Conservation (phyloP, 2,329 filamentous ascomycete genomes). For the Eutypa lata region DNA sequence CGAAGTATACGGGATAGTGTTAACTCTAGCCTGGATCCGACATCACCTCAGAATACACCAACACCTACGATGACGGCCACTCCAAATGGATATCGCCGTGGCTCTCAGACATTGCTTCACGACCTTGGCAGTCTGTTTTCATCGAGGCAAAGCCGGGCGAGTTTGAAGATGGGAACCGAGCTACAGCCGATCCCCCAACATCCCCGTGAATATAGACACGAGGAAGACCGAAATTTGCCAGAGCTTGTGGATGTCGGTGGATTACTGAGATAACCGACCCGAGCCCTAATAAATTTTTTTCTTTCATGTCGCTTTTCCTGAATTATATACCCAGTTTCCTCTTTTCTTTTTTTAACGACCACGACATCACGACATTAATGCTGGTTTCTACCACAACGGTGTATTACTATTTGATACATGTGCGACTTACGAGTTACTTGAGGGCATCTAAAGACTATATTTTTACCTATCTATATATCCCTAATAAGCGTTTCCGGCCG, state of each 20-base stretch:
- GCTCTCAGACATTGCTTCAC: constrained; percentile 56
- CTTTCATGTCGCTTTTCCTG: neutral
- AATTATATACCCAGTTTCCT: no score
- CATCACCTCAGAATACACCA: constrained; percentile 33
- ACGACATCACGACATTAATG: constrained; percentile 22
- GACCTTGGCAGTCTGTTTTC: constrained; percentile 49
- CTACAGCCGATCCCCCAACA: constrained; percentile 45
- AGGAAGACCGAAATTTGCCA: constrained; percentile 28
- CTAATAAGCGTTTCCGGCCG: neutral
- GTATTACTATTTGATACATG: constrained; percentile 15
- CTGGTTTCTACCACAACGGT: constrained; percentile 15
- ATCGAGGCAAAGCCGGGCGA: constrained; percentile 28
- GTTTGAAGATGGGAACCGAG: constrained; percentile 37
- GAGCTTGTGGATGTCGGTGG: constrained; percentile 39
- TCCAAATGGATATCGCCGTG: constrained; percentile 44
- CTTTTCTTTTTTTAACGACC: no score
- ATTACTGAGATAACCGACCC: constrained; percentile 28
- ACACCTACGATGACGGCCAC: constrained; percentile 44
- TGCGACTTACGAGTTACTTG: constrained; percentile 9
- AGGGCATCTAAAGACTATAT: constrained; percentile 3
- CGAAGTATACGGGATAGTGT: constrained; percentile 38
- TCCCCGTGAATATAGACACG: constrained; percentile 30
- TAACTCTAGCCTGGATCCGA: constrained; percentile 39
- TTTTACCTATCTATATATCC: no score
- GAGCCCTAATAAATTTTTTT: constrained; percentile 1